These are phyloP conservation scores for Cutaneotrichosporon cutaneum DNA, from an alignment of 1,284 basidiomycete species.

Conservation along the genomic window DNA sequence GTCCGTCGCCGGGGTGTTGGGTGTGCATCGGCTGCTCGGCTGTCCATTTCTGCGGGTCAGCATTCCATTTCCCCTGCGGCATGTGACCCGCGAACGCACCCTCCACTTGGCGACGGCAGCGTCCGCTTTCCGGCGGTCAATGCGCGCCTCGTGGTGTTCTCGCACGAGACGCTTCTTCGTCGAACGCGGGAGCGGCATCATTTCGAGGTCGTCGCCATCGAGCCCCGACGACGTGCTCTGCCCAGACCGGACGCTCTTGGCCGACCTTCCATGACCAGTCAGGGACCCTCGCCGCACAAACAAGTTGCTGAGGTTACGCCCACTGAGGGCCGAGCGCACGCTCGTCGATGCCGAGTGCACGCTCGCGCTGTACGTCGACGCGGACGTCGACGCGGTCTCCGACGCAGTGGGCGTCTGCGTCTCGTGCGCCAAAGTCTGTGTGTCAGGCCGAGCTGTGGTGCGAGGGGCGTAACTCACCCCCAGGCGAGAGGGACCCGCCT, in stretches of 20 bases:
- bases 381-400: neutral
- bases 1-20: neutral
- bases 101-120: conserved; percentile 47
- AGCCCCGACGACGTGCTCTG: conserved; percentile 10
- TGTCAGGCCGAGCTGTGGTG: no score
- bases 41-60: conserved; percentile 42
- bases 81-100: no score
- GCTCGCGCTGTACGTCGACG: neutral
- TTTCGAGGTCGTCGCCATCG: conserved; percentile 18
- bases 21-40: conserved; percentile 39
- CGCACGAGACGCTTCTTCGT: conserved; percentile 18
- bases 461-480: neutral
- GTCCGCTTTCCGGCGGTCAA: conserved; percentile 34
- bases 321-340: neutral
- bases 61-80: neutral
- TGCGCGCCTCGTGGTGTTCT: conserved; percentile 19
- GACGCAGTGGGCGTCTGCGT: neutral
- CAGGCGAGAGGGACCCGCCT: neutral
- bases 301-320: conserved; percentile 8
- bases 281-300: conserved; percentile 16
- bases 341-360: neutral
- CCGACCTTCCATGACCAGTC: neutral
- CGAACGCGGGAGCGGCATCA: conserved; percentile 18
- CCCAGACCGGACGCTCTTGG: conserved; percentile 17
- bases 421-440: no score